Percentiles rank a stretch among this genome's conserved stretches.
phyloP scores from a whole-genome alignment of 768 basidiomycete species.

The Phaeotremella fagi region DNA sequence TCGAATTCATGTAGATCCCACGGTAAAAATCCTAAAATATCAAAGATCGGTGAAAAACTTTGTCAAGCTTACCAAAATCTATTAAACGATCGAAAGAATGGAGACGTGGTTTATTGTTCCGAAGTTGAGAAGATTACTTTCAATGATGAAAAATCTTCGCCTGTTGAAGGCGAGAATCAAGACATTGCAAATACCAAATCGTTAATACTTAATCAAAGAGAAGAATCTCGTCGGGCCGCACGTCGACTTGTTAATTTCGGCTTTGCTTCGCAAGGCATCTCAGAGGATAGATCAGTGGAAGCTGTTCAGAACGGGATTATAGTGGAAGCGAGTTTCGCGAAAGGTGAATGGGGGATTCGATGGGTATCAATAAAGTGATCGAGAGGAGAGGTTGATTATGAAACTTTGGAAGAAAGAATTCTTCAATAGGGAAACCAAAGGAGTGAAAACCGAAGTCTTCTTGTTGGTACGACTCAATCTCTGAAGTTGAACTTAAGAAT shows the following conservation, averaged over 20 bases:
- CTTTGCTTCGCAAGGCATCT: slow-evolving; percentile 19
- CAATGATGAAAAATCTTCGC: not conserved
- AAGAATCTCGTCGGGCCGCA: slow-evolving; percentile 26
- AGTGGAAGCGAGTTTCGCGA: slow-evolving; percentile 32
- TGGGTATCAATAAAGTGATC: slow-evolving; percentile 7
- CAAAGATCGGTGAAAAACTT: not conserved
- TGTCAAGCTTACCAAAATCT: slow-evolving; percentile 4
- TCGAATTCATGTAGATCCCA: slow-evolving; percentile 20
- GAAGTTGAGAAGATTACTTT: slow-evolving; percentile 10
- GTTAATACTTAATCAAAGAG: slow-evolving; percentile 10
- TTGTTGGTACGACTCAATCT: too few relatives aligned
- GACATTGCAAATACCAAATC: not conserved
- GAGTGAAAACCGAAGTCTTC: too few relatives aligned
- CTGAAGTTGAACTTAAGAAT: too few relatives aligned
- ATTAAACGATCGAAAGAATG: not conserved
- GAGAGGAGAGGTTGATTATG: not conserved
- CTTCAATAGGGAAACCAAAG: too few relatives aligned
- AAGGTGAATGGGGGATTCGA: slow-evolving; percentile 33
- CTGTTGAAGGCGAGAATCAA: not conserved
- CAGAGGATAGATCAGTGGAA: slow-evolving; percentile 21
- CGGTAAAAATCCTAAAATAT: slow-evolving; percentile 3
- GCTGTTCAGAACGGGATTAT: slow-evolving; percentile 27
- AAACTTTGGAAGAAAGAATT: too few relatives aligned
- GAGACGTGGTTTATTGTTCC: slow-evolving; percentile 6
- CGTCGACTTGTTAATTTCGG: slow-evolving; percentile 28